Base-by-base conservation (phyloP, 2,329 filamentous ascomycete species). In the Cladophialophora chaetospira region DNA sequence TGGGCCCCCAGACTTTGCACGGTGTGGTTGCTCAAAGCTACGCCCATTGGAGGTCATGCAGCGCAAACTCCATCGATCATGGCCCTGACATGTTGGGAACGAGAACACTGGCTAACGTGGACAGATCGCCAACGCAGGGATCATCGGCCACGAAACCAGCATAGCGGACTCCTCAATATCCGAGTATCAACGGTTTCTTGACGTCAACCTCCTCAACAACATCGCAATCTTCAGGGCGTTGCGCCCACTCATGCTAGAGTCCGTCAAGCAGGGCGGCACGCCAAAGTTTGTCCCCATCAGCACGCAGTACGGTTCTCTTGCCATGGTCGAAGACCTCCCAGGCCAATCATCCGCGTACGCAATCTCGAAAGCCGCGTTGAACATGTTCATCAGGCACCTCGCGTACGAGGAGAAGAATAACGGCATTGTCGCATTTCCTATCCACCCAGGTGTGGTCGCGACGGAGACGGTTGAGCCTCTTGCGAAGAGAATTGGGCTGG, bases 401-500 rank as follows among this genome's bases (percentile, higher is more conserved):
- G 71, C 71, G 17, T 68, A 69, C 28, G 69, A 72, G 57, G 63
- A 76, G 55, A 68, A 68, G 62, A 65, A 69, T 15, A 72, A 69
- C 53, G 66, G 69, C 11, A 68, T 62, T 4, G 68, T 69, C 19
- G 71, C 74, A 5, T 65, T 75, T 23, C 70, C 70, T 40, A 73
- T 75, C 68, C 72, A 77, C 66, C 75, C 75, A 0, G 75, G 75
- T 5, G 76, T 74, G 71, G 73, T 77, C 23, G 70, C 72, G 68
- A 77, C 74, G 17, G 70, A 74, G 61, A 55, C 50, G 3, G 55
- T 58, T 19, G 51, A 33, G 11, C 43, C 44, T 5, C 36, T 58
- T 6, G 55, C 55, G 21, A 25, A 23, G 13, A 43, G 51, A 19
- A 73, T 77, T 66, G 75, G 75, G 1, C 70, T 71, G 2, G 73